These are phyloP conservation scores for Podaxis rugospora DNA, from an alignment of 768 basidiomycete genomes.

Conservation along the genomic window DNA sequence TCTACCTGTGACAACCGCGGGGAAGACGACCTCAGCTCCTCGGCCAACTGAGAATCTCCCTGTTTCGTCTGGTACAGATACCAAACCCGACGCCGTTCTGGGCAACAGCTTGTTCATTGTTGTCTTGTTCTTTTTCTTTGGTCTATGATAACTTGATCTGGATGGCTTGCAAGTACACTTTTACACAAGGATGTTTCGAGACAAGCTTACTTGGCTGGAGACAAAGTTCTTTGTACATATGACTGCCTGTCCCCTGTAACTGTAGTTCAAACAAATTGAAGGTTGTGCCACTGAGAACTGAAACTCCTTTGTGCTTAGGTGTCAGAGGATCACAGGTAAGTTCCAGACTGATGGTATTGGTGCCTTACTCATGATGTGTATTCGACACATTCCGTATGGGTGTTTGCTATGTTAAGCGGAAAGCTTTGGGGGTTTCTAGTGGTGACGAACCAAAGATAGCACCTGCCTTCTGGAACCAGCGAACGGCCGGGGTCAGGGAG, in stretches of 20 bases:
- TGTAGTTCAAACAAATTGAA: too few relatives aligned
- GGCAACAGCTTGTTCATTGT: not conserved
- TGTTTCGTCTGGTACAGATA: not conserved
- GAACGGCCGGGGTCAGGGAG: too few relatives aligned
- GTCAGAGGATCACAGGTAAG: constrained; percentile 25
- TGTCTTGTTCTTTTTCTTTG: not conserved
- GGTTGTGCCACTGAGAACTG: too few relatives aligned
- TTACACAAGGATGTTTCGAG: not conserved
- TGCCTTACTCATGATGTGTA: constrained; percentile 39
- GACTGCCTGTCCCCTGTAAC: too few relatives aligned
- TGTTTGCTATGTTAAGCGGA: constrained; percentile 35
- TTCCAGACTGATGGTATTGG: constrained; percentile 36
- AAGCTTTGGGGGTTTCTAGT: too few relatives aligned
- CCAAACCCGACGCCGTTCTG: not conserved
- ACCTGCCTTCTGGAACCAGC: too few relatives aligned
- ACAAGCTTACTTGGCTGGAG: constrained; percentile 27
- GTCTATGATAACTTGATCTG: not conserved
- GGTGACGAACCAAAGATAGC: too few relatives aligned
- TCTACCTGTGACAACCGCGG: not conserved
- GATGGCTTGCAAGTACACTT: not conserved
- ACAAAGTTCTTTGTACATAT: too few relatives aligned
- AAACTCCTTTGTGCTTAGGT: too few relatives aligned
- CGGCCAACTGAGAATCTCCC: not conserved
- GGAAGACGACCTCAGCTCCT: not conserved
- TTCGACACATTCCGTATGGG: constrained; percentile 41